Evolutionary conservation across 1,284 basidiomycete genomes (phyloP), one percentile per base, ranked within the genome.

Genomic region (Tilletia indica): DNA sequence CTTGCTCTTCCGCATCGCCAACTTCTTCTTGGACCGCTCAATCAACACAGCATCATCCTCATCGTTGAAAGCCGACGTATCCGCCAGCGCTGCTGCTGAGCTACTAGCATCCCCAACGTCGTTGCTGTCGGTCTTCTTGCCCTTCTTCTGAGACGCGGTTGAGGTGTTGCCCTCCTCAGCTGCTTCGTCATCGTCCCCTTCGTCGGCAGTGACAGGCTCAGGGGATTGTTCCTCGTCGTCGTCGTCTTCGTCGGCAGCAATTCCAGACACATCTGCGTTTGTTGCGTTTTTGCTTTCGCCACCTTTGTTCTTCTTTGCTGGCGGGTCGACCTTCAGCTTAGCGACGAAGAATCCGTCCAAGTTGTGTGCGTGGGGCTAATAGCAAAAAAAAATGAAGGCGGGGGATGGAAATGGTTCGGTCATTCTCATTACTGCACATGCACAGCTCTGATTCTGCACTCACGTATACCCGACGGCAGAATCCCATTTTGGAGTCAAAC

Each of bases 331-430:
- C 86, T 94, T 97, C 88, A 99, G 93, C 86, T 99, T 99, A 76
- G 96, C 95, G 70, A 99, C 94, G 85, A 90, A 99, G 88, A 99
- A 99, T 2, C 97, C 97, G 85, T 99, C 97, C 92, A 99, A 93
- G 79, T 86, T 85, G 77, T 85, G 85, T 21, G 84, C 84, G 70
- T 85, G 82, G 16, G 83, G 81, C 58, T 71, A 48, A 9, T 6
- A 54, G 1, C n/a, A n/a, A 19, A 6, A 9, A 11, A 4, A 8
- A 36, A 36, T 14, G 39, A 11, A 36, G 42, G 8, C 1, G 5
- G 54, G 14, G 16, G 5, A 4, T 2, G 19, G 11, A 56, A 56
- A 70, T 6, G 63, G 9, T 21, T 8, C 8, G 31, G 31, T 56
- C n/a, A 56, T 8, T 19, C 31, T 56, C 54, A 1, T 9, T 21